phyloP scores from a whole-genome alignment of 1,284 basidiomycete genomes.

The Sporisorium iseilematis-ciliati region DNA sequence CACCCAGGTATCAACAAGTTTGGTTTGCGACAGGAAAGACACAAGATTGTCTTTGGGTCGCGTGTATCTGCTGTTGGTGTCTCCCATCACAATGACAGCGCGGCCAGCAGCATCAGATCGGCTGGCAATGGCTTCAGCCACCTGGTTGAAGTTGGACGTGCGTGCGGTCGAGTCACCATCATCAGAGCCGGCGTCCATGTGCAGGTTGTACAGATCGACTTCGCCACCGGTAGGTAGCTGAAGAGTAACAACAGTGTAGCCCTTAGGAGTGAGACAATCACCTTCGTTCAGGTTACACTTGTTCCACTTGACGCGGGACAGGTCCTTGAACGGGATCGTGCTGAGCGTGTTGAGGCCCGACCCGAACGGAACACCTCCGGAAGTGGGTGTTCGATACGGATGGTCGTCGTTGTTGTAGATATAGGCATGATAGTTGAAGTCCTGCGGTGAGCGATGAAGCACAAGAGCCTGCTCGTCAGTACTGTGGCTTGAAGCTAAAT shows the following conservation, averaged over 20 bases:
- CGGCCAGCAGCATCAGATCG: constrained; percentile 16
- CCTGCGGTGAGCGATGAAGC: neutral
- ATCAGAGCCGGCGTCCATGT: constrained; percentile 26
- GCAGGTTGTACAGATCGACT: constrained; percentile 27
- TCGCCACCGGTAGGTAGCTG: constrained; percentile 15
- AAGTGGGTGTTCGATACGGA: constrained; percentile 28
- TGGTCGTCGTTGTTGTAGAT: constrained; percentile 29
- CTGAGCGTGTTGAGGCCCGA: constrained; percentile 32
- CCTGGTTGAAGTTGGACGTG: constrained; percentile 23
- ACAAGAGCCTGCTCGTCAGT: neutral
- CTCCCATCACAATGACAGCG: constrained; percentile 35
- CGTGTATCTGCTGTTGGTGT: constrained; percentile 31
- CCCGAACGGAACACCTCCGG: constrained; percentile 24
- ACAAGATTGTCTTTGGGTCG: constrained; percentile 17
- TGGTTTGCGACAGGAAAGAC: constrained; percentile 15
- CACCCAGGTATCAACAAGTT: constrained; percentile 27
- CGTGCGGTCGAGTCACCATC: constrained; percentile 23
- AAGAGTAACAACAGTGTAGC: constrained; percentile 27
- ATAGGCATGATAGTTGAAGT: constrained; percentile 34
- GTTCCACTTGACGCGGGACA: constrained; percentile 22
- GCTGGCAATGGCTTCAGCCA: constrained; percentile 20
- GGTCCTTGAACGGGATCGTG: constrained; percentile 18
- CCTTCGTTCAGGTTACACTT: constrained; percentile 27
- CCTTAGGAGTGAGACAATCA: constrained; percentile 32
- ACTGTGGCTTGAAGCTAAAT: neutral